Base-by-base conservation (phyloP, 2,329 filamentous ascomycete genomes). In the Microdochium bolleyi region DNA sequence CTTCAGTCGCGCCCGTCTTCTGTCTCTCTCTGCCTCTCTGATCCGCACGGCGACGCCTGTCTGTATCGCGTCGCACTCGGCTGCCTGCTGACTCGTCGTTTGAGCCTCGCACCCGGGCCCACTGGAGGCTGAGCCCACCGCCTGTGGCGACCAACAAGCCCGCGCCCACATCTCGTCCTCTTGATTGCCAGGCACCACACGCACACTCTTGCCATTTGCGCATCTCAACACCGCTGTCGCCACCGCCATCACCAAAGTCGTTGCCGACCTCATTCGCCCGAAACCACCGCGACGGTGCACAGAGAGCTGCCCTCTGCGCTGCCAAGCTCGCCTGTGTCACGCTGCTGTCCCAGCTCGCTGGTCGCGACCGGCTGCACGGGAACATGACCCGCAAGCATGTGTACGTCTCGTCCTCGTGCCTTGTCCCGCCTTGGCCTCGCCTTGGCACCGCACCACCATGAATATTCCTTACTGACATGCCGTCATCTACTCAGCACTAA, bases 401-500 rank as follows among this genome's bases (percentile, higher is more conserved):
- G 51, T 52, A 52, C 24, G 51, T 52, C 51, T 11, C 24, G 16
- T 22, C 24, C 50, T 27, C 50, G 30, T 22, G n/a, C 24, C 49
- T 53, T 53, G 53, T 51, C 48, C 52, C 49, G 30, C 49, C 54
- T 56, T 56, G 53, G 53, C 52, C 49, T 51, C 54, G 38, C 48
- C 54, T 51, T 51, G 46, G 49, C 41, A 53, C 21, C 38, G 30
- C 24, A 22, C 7, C 44, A 48, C 44, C 24, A 52, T 57, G 64
- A 66, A 68, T 70, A 62, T 67, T 64, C 59, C 66, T n/a, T 37
- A 14, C 57, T 64, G 54, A 60, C 64, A 76, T 13, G 14, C 10
- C 19, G n/a, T 19, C 19, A 25, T 27, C 22, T 30, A n/a, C n/a
- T n/a, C n/a, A 49, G 73, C 73, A 68, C 73, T 76, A 66, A 67